Percentiles rank a stretch among this genome's conserved stretches.
Conservation (phyloP, 345 rosid species). For the Gossypium anomalum region DNA sequence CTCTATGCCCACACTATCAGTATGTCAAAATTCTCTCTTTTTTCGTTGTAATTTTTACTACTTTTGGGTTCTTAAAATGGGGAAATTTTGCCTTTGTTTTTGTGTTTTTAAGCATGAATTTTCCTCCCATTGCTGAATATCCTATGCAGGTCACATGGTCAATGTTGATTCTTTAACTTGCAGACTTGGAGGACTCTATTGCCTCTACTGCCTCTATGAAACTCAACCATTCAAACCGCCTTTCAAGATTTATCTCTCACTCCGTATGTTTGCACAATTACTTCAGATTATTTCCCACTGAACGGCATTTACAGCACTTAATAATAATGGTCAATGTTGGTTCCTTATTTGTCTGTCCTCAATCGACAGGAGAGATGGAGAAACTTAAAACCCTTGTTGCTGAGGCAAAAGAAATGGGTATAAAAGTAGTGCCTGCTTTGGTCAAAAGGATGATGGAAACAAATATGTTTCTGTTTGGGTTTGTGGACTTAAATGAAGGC, state of each 20-base stretch:
- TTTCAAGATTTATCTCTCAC: slow-evolving; percentile 62
- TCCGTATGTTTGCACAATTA: slow-evolving; percentile 39
- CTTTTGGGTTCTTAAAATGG: background rate
- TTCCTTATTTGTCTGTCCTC: background rate
- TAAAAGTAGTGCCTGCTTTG: slow-evolving; percentile 42
- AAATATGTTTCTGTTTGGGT: slow-evolving; percentile 67
- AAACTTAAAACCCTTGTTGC: slow-evolving; percentile 54
- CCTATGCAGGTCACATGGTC: slow-evolving; percentile 61
- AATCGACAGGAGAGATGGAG: slow-evolving; percentile 61
- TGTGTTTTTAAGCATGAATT: background rate
- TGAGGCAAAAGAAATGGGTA: slow-evolving; percentile 48
- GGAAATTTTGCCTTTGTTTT: background rate
- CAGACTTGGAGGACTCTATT: slow-evolving; percentile 81
- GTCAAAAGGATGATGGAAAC: slow-evolving; percentile 67
- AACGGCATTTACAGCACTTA: background rate
- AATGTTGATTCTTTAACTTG: slow-evolving; percentile 45
- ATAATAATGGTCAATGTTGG: background rate
- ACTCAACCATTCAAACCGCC: slow-evolving; percentile 82
- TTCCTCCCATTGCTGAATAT: background rate
- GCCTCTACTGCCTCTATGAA: slow-evolving; percentile 86
- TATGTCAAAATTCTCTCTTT: slow-evolving; percentile 12
- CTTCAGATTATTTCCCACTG: background rate
- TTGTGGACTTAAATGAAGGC: slow-evolving; percentile 49
- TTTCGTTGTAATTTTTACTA: background rate
- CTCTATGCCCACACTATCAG: slow-evolving; percentile 55